These are phyloP conservation scores for Rhodotorula taiwanensis DNA, from an alignment of 768 basidiomycete species.

Conservation along the genomic window DNA sequence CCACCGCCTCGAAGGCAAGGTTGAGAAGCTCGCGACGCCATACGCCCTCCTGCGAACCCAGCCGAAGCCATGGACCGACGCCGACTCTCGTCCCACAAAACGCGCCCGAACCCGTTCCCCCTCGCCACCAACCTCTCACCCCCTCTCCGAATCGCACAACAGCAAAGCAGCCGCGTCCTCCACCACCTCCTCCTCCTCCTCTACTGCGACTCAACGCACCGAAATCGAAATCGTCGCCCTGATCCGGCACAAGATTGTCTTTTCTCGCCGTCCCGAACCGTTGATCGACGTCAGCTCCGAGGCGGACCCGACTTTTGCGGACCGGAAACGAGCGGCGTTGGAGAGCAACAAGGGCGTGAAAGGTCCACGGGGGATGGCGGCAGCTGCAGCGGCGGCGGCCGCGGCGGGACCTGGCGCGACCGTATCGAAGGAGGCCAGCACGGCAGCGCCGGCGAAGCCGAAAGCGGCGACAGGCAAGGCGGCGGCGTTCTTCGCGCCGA, in stretches of 20 bases:
- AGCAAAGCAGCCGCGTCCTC: too few relatives aligned
- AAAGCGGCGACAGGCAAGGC: neutral
- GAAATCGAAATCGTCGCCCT: conserved; percentile 34
- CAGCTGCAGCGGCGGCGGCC: neutral
- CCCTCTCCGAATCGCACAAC: too few relatives aligned
- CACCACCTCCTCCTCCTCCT: conserved; percentile 27
- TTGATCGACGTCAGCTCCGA: conserved; percentile 26
- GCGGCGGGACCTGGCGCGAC: too few relatives aligned
- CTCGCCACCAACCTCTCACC: neutral
- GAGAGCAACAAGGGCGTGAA: neutral
- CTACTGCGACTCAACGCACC: too few relatives aligned
- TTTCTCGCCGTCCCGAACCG: conserved; percentile 38
- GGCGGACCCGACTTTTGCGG: conserved; percentile 10
- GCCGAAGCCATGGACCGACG: neutral
- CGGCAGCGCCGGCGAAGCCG: neutral
- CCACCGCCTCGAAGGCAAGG: conserved; percentile 38
- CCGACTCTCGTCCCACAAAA: neutral
- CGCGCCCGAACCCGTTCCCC: neutral
- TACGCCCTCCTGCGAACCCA: conserved; percentile 38
- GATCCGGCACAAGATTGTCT: conserved; percentile 38
- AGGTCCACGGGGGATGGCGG: neutral
- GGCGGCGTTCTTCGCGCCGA: neutral
- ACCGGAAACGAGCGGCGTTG: neutral
- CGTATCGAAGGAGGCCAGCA: neutral
- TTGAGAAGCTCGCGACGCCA: conserved; percentile 36